Conservation (phyloP, 805 yeast genomes). For the Hanseniaspora meyeri region DNA sequence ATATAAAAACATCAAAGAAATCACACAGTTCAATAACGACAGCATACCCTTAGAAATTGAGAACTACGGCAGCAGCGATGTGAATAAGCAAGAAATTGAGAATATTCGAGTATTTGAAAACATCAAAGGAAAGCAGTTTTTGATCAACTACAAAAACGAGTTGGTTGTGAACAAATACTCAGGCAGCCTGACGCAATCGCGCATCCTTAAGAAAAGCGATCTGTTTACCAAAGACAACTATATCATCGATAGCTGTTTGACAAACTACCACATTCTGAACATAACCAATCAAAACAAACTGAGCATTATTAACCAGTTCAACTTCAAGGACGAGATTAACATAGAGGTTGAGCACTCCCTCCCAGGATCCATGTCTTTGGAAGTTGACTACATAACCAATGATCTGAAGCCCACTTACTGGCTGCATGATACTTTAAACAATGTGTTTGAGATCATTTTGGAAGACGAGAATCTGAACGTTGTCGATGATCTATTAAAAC, state of each 20-base stretch:
- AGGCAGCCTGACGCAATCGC: slow-evolving; percentile 14
- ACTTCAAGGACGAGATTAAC: slow-evolving; percentile 34
- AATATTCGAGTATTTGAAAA: slow-evolving; percentile 14
- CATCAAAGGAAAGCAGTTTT: slow-evolving; percentile 23
- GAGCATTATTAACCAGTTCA: slow-evolving; percentile 40
- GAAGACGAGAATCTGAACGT: slow-evolving; percentile 59
- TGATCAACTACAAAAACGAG: slow-evolving; percentile 39
- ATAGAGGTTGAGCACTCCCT: slow-evolving; percentile 22
- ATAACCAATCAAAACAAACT: slow-evolving; percentile 32
- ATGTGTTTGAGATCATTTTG: slow-evolving; percentile 60
- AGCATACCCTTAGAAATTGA: slow-evolving; percentile 17
- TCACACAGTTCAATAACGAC: slow-evolving; percentile 13
- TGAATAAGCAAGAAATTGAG: slow-evolving; percentile 26
- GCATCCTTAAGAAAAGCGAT: slow-evolving; percentile 16
- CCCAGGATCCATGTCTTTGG: slow-evolving; percentile 35
- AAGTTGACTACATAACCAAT: slow-evolving; percentile 38
- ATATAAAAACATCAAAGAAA: slow-evolving; percentile 15
- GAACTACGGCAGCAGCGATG: slow-evolving; percentile 19
- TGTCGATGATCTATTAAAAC: slow-evolving; percentile 53
- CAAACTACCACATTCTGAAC: slow-evolving; percentile 43
- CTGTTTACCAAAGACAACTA: slow-evolving; percentile 20
- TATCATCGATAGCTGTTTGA: slow-evolving; percentile 22
- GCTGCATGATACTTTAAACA: slow-evolving; percentile 45
- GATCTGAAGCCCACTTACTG: slow-evolving; percentile 43
- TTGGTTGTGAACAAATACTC: slow-evolving; percentile 32